Percentiles rank a stretch among this genome's conserved stretches.
Evolutionary conservation across 352 stramenopile species (phyloP).

Genomic region (Phytophthora ohioensis): DNA sequence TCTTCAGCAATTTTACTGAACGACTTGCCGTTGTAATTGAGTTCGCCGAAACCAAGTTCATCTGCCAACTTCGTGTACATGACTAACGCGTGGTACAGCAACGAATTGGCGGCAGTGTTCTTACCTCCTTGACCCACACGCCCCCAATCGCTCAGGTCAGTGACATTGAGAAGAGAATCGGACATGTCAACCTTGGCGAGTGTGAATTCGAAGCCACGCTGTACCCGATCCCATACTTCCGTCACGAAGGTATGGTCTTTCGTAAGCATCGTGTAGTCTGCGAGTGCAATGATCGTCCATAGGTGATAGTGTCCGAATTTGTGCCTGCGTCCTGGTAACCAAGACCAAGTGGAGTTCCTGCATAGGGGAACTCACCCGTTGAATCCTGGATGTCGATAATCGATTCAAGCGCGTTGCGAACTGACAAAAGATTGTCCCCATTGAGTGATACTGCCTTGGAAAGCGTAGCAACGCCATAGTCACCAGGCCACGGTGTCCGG

Average conservation of each 20-base stretch:
- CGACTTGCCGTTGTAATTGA: conserved; percentile 20
- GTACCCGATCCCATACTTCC: conserved; percentile 33
- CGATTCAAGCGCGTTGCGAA: conserved; percentile 37
- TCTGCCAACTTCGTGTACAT: conserved; percentile 19
- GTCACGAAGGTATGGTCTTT: conserved; percentile 22
- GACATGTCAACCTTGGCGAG: conserved; percentile 33
- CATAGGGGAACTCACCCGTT: conserved; percentile 40
- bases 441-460: conserved; percentile 42
- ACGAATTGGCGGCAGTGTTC: conserved; percentile 42
- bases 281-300: conserved; percentile 45
- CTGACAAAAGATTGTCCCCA: conserved; percentile 39
- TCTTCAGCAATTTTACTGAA: conserved; percentile 27
- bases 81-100: conserved; percentile 42
- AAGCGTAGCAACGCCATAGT: conserved; percentile 39
- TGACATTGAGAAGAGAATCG: conserved; percentile 41
- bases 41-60: conserved; percentile 9
- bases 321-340: conserved; percentile 26
- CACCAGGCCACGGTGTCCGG: conserved; percentile 44
- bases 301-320: conserved; percentile 53
- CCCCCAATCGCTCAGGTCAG: conserved; percentile 37
- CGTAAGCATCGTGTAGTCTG: conserved; percentile 37
- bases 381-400: conserved; percentile 35
- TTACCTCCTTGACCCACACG: conserved; percentile 43
- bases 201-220: conserved; percentile 38
- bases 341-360: conserved; percentile 35